These are phyloP conservation scores for Dipteronia sinensis DNA, from an alignment of 345 rosid species.

Conservation along the genomic window DNA sequence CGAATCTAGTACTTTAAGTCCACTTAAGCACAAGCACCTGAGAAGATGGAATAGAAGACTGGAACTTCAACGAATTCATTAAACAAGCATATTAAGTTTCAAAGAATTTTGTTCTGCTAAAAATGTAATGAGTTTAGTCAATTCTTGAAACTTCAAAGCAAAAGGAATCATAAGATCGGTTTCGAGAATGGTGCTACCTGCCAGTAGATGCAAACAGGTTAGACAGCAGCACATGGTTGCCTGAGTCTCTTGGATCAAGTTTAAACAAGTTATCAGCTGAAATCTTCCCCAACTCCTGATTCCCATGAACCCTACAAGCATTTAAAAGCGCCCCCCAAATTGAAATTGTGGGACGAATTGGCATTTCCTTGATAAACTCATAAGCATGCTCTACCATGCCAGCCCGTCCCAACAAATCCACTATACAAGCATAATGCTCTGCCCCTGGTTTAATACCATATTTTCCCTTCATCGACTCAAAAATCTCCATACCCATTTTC, in stretches of 20 bases:
- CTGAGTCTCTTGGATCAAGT: slow-evolving; percentile 81
- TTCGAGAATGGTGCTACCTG: slow-evolving; percentile 40
- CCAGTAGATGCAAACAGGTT: slow-evolving; percentile 79
- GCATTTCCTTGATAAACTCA: slow-evolving; percentile 60
- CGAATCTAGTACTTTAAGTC: neutral
- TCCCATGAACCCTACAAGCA: slow-evolving; percentile 71
- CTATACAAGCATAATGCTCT: slow-evolving; percentile 84
- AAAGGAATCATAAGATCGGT: slow-evolving; percentile 4
- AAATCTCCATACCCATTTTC: slow-evolving; percentile 61
- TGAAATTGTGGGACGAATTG: slow-evolving; percentile 64
- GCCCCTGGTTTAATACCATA: slow-evolving; percentile 65
- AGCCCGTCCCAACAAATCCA: slow-evolving; percentile 82
- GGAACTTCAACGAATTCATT: neutral
- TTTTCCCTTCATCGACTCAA: slow-evolving; percentile 59
- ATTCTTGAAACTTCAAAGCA: slow-evolving; percentile 1
- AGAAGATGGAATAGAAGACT: neutral
- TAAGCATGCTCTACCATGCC: slow-evolving; percentile 76
- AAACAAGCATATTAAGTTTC: neutral
- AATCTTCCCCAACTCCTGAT: slow-evolving; percentile 61
- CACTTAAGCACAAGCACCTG: neutral
- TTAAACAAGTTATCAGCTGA: slow-evolving; percentile 69
- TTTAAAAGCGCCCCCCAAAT: slow-evolving; percentile 92
- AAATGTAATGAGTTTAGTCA: neutral
- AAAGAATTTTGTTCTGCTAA: neutral
- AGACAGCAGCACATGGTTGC: slow-evolving; percentile 84